These are phyloP conservation scores for Lumnitzera racemosa DNA, from an alignment of 345 rosid genomes.

Conservation along the genomic window DNA sequence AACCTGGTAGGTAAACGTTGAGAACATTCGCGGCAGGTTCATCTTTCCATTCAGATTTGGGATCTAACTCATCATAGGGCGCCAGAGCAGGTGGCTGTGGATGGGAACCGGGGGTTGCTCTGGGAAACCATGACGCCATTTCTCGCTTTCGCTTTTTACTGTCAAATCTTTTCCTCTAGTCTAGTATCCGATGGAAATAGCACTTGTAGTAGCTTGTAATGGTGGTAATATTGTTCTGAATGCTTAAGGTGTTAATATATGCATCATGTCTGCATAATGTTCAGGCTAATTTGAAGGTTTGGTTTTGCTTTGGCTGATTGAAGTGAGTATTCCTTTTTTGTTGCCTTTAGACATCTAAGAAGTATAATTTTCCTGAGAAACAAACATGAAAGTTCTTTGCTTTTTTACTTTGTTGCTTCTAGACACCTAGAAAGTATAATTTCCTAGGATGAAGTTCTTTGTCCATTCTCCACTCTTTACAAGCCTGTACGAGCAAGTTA, in stretches of 20 bases:
- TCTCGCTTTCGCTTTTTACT: background rate
- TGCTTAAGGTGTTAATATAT: background rate
- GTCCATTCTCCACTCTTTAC: no score
- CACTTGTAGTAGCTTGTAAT: background rate
- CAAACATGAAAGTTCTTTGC: no score
- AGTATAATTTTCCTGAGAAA: no score
- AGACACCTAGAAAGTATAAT: no score
- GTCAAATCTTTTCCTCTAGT: background rate
- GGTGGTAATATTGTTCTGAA: background rate
- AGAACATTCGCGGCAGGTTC: background rate
- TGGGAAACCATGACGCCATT: background rate
- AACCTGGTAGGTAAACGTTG: slow-evolving; percentile 5
- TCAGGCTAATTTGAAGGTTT: background rate
- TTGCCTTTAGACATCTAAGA: slow-evolving; percentile 5
- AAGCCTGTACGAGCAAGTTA: no score
- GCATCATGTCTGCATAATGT: background rate
- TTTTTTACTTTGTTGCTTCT: no score
- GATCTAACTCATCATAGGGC: background rate
- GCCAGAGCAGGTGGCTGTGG: background rate
- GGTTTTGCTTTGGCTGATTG: background rate
- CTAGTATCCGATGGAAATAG: background rate
- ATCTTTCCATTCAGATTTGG: slow-evolving; percentile 3
- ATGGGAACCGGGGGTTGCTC: background rate
- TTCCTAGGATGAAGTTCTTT: no score
- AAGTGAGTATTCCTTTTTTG: background rate